A percentile compares a stretch with the other conserved stretches of the same genome.
These are phyloP conservation scores for Colletotrichum ledebouriae DNA, from an alignment of 2,329 filamentous ascomycete species.

Conservation along the genomic window DNA sequence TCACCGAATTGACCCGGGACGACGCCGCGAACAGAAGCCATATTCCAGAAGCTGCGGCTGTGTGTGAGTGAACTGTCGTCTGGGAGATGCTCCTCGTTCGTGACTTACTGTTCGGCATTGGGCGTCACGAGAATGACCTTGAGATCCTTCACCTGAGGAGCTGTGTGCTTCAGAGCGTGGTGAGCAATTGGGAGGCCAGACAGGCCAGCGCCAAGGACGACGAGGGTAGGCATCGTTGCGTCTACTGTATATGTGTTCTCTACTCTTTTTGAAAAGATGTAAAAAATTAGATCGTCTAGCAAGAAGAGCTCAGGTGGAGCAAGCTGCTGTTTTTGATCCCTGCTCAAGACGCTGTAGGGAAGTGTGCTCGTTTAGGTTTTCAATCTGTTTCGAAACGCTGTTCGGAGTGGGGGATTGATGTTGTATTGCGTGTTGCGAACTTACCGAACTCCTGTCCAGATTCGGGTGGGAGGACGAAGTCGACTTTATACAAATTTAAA, in stretches of 20 bases:
- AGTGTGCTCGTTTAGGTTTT: slow-evolving; percentile 24
- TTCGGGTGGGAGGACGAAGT: background rate
- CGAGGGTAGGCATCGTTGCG: slow-evolving; percentile 63
- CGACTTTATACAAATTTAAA: slow-evolving; percentile 1
- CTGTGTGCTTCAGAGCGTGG: slow-evolving; percentile 64
- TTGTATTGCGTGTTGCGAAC: background rate
- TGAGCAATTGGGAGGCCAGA: slow-evolving; percentile 65
- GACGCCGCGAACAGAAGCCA: slow-evolving; percentile 67
- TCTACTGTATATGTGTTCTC: background rate
- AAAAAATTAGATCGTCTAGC: too few species aligned
- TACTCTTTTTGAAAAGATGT: too few species aligned
- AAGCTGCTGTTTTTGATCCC: background rate
- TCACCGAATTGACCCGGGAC: slow-evolving; percentile 63
- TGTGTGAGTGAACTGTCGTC: slow-evolving; percentile 6
- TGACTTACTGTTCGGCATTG: slow-evolving; percentile 52
- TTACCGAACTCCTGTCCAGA: slow-evolving; percentile 10
- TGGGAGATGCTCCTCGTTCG: too few species aligned
- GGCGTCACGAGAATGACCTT: slow-evolving; percentile 68
- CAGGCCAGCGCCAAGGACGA: slow-evolving; percentile 66
- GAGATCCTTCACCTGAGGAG: slow-evolving; percentile 55
- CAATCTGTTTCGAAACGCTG: slow-evolving; percentile 31
- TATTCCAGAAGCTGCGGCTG: slow-evolving; percentile 67
- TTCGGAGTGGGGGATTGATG: slow-evolving; percentile 3
- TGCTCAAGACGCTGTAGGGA: slow-evolving; percentile 14
- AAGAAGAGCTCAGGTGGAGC: background rate